These are phyloP conservation scores for Calonectria ilicicola DNA, from an alignment of 2,329 filamentous ascomycete species.

Conservation along the genomic window DNA sequence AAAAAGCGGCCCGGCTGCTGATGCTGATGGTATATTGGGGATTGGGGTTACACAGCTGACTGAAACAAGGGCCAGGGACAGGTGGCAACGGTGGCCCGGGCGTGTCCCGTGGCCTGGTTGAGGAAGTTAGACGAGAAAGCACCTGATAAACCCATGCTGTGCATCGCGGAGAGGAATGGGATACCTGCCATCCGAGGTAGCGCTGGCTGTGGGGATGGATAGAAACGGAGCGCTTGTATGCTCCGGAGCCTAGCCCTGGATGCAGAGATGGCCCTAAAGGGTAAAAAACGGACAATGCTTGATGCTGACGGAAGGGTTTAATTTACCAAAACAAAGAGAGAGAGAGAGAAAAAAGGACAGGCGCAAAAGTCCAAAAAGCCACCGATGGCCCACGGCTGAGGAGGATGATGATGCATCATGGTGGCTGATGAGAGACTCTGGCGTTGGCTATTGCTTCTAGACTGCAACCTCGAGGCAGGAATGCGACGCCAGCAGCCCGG, in stretches of 20 bases:
- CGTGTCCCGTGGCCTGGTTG: neutral
- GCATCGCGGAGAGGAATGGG: neutral
- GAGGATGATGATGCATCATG: constrained; percentile 3
- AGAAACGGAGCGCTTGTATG: neutral
- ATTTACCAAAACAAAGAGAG: no score
- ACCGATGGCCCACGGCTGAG: neutral
- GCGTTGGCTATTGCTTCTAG: neutral
- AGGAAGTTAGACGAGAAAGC: constrained; percentile 1
- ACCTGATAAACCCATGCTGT: neutral
- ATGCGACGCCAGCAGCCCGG: neutral
- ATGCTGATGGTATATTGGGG: neutral
- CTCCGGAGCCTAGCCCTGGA: neutral
- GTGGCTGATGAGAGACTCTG: constrained; percentile 11
- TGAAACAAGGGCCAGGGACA: neutral
- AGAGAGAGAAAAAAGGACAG: neutral
- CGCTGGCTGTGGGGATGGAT: constrained; percentile 9
- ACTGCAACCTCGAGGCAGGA: neutral
- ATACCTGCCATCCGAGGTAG: neutral
- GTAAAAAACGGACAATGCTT: neutral
- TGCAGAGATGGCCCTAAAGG: neutral
- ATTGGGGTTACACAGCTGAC: neutral
- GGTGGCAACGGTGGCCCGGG: neutral
- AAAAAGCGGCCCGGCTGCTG: neutral
- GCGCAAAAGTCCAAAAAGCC: neutral
- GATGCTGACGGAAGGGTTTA: neutral